Percentiles rank a stretch among this genome's conserved stretches.
Conservation (phyloP, 495 filamentous ascomycete species). For the Bacidia gigantensis region DNA sequence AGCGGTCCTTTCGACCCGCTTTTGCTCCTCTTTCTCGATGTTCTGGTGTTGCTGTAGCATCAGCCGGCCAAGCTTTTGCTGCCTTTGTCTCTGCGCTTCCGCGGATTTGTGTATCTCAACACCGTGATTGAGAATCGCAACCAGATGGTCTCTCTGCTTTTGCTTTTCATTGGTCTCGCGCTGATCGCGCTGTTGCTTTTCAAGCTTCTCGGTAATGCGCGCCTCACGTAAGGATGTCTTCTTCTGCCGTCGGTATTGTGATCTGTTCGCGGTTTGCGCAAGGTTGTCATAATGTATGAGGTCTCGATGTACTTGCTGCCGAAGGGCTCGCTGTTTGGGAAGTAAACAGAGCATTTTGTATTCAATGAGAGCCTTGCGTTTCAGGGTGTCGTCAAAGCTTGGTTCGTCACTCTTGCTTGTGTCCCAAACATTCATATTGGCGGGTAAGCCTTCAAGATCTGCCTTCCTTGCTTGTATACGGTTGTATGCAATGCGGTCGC, state of each 20-base stretch:
- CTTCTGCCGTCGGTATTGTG: slow-evolving; percentile 83
- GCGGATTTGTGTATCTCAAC: slow-evolving; percentile 46
- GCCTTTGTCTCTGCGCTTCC: slow-evolving; percentile 44
- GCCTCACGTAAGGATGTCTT: slow-evolving; percentile 93
- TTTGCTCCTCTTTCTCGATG: slow-evolving; percentile 98
- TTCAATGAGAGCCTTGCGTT: slow-evolving; percentile 83
- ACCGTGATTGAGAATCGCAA: slow-evolving; percentile 54
- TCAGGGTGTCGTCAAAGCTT: slow-evolving; percentile 65
- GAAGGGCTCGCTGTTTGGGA: slow-evolving; percentile 69
- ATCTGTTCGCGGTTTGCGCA: slow-evolving; percentile 85
- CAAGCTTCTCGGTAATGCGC: slow-evolving; percentile 90
- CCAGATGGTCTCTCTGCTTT: slow-evolving; percentile 83
- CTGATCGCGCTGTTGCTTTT: slow-evolving; percentile 95
- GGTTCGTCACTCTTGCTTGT: slow-evolving; percentile 53
- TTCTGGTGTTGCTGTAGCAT: slow-evolving; percentile 82
- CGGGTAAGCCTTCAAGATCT: slow-evolving; percentile 68
- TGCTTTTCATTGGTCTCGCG: slow-evolving; percentile 89
- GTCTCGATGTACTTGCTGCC: slow-evolving; percentile 71
- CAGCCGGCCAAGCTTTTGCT: slow-evolving; percentile 72
- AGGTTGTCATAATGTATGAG: slow-evolving; percentile 91
- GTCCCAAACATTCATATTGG: slow-evolving; percentile 75
- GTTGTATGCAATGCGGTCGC: slow-evolving; percentile 79
- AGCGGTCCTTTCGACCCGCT: slow-evolving; percentile 86
- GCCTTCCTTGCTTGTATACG: slow-evolving; percentile 68
- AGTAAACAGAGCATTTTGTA: slow-evolving; percentile 74